Conservation (phyloP, 1,284 basidiomycete genomes). For the Inonotus hispidus region DNA sequence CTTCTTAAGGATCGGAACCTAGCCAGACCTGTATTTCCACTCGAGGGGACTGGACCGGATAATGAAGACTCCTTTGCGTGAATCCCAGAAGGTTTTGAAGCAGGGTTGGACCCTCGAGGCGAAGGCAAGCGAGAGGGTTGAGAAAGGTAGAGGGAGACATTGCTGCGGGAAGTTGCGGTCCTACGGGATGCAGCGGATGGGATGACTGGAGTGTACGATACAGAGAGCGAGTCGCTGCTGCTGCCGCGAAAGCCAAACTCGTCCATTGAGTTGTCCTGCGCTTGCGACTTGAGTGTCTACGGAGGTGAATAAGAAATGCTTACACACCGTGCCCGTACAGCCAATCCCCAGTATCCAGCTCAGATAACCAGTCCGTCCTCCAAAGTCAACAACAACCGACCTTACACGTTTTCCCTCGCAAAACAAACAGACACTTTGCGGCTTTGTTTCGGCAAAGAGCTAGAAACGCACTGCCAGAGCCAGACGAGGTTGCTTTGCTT, state of each 20-base stretch:
- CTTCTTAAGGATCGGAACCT: constrained; percentile 12
- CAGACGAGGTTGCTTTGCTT: not conserved
- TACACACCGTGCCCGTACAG: not conserved
- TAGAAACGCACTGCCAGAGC: not conserved
- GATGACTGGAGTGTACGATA: constrained; percentile 12
- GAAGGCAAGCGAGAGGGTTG: constrained; percentile 2
- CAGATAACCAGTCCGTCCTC: not conserved
- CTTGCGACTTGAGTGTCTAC: not conserved
- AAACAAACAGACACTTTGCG: not conserved
- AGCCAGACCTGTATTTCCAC: not conserved
- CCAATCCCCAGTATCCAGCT: not conserved
- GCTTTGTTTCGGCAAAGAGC: not conserved
- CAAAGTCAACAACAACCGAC: not conserved
- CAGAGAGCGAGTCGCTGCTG: not conserved
- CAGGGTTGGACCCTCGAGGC: not conserved
- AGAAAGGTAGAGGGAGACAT: not conserved
- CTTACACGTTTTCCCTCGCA: not conserved
- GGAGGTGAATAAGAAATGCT: not conserved
- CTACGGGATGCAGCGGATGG: constrained; percentile 6
- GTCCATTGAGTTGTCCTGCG: not conserved
- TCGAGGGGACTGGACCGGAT: not conserved
- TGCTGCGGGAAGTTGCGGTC: not conserved
- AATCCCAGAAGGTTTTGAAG: not conserved
- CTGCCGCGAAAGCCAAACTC: constrained; percentile 4
- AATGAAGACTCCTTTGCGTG: not conserved